Conservation (phyloP, 768 basidiomycete species). For the Candolleomyces eurysporus region DNA sequence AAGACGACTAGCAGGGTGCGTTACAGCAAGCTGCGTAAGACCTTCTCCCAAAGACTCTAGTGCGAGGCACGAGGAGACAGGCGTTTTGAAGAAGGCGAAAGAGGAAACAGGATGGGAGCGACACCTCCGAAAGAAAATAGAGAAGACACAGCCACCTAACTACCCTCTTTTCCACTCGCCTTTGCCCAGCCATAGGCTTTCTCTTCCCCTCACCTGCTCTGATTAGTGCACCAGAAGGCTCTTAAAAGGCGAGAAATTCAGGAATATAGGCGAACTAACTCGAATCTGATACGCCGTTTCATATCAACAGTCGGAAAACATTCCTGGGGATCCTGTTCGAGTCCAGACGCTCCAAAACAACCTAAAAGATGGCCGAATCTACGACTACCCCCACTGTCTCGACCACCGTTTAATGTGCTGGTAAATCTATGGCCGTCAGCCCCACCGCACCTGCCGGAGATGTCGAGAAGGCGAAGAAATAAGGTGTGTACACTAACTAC, state of each 20-base stretch:
- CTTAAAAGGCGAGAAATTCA: too few relatives aligned
- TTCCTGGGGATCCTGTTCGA: background rate
- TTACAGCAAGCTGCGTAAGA: slow-evolving; percentile 6
- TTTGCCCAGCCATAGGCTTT: too few relatives aligned
- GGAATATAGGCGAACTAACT: too few relatives aligned
- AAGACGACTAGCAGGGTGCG: background rate
- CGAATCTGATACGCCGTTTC: too few relatives aligned
- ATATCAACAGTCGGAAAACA: background rate
- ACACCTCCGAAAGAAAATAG: background rate
- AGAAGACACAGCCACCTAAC: background rate
- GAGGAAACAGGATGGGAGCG: background rate
- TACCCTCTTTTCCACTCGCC: too few relatives aligned
- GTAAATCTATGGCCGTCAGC: background rate
- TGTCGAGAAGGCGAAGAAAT: slow-evolving; percentile 1
- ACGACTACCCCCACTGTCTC: background rate
- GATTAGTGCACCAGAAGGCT: too few relatives aligned
- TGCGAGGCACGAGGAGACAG: slow-evolving; percentile 42
- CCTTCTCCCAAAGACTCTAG: slow-evolving; percentile 34
- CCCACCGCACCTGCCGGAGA: background rate
- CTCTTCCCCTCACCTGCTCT: too few relatives aligned
- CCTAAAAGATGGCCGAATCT: background rate
- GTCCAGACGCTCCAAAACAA: background rate
- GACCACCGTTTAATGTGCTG: background rate
- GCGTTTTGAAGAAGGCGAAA: slow-evolving; percentile 35
- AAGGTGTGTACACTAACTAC: background rate